phyloP scores from a whole-genome alignment of 2,329 filamentous ascomycete genomes.

The Claviceps digitariae region DNA sequence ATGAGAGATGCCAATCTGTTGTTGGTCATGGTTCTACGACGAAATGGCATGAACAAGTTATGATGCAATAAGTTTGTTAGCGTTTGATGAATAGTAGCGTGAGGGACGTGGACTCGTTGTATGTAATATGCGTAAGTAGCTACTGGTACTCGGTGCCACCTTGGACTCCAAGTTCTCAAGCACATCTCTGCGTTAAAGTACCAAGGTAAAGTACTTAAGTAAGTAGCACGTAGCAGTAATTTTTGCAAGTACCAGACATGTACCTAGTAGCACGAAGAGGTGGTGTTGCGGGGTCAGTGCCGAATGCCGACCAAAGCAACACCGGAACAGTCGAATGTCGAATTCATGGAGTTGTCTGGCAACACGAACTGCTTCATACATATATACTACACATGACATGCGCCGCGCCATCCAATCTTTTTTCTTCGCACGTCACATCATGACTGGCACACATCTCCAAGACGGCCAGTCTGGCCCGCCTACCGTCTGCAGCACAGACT shows the following conservation, averaged over 20 bases:
- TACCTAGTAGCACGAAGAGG: neutral
- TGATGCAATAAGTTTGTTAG: constrained; percentile 6
- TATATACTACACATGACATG: too few relatives aligned
- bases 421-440: too few relatives aligned
- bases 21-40: constrained; percentile 18
- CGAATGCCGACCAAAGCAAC: neutral
- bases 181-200: too few relatives aligned
- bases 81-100: neutral
- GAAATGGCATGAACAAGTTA: constrained; percentile 17
- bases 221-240: too few relatives aligned
- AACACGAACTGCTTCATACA: too few relatives aligned
- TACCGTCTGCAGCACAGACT: constrained; percentile 43
- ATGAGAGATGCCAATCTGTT: constrained; percentile 12
- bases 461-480: constrained; percentile 41
- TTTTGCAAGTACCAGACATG: neutral
- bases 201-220: neutral
- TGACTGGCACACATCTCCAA: constrained; percentile 18
- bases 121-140: neutral
- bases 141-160: too few relatives aligned
- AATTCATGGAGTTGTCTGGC: too few relatives aligned
- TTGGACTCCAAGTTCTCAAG: too few relatives aligned
- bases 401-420: too few relatives aligned
- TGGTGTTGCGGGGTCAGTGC: neutral
- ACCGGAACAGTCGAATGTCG: too few relatives aligned
- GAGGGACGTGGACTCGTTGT: neutral